These are phyloP conservation scores for Rosellinia necatrix DNA, from an alignment of 2,329 filamentous ascomycete species.

Conservation along the genomic window DNA sequence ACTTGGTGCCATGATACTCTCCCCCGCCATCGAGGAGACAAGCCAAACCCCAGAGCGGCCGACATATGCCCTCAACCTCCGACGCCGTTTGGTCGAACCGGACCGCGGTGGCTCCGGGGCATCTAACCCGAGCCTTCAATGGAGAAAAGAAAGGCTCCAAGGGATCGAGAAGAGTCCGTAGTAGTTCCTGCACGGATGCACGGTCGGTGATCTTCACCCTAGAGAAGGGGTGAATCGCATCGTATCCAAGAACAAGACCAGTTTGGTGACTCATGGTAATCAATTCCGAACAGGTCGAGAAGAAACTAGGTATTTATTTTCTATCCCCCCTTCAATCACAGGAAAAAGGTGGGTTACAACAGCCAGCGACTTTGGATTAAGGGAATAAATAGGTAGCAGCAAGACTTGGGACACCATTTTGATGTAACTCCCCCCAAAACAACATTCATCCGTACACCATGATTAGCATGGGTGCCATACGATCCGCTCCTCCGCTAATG, in stretches of 20 bases:
- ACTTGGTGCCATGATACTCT: conserved; percentile 64
- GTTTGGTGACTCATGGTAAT: conserved; percentile 37
- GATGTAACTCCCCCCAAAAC: not conserved
- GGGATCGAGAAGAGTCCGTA: conserved; percentile 69
- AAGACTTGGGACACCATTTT: conserved; percentile 3
- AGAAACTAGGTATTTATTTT: not conserved
- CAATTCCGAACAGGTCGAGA: not conserved
- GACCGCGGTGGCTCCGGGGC: conserved; percentile 72
- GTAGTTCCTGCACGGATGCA: conserved; percentile 63
- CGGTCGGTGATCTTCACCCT: conserved; percentile 55
- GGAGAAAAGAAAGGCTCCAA: conserved; percentile 74
- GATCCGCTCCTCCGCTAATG: conserved; percentile 1
- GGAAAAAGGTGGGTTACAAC: too few relatives aligned
- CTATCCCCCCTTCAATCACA: not conserved
- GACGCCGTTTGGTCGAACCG: conserved; percentile 78
- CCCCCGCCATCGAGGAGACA: conserved; percentile 71
- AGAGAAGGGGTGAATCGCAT: conserved; percentile 60
- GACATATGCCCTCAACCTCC: conserved; percentile 75
- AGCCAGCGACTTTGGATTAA: too few relatives aligned
- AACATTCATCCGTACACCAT: conserved; percentile 14
- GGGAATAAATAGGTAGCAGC: not conserved
- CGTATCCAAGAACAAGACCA: conserved; percentile 55
- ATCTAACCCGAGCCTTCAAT: conserved; percentile 65
- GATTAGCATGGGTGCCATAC: conserved; percentile 4
- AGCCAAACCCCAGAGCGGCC: conserved; percentile 76